Evolutionary conservation across 1,284 basidiomycete species (phyloP).

Genomic region (Rhizopogon parksii): DNA sequence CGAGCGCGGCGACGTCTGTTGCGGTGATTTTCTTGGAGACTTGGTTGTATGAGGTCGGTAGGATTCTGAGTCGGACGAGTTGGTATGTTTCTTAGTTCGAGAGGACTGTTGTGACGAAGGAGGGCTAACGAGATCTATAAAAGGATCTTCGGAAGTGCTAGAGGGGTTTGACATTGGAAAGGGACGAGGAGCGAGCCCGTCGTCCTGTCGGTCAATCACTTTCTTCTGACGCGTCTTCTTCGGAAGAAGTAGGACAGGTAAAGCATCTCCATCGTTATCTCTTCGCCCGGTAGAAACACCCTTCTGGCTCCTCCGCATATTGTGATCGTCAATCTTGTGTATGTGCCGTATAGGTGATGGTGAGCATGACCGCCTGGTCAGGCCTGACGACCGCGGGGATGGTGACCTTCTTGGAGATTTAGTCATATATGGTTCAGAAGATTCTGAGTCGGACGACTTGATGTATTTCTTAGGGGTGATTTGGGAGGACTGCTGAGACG

Average conservation of each 20-base stretch:
- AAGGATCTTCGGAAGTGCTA: not conserved
- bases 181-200: conserved; percentile 13
- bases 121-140: not conserved
- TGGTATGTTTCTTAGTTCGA: not conserved
- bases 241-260: not conserved
- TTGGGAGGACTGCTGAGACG: not conserved
- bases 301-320: not conserved
- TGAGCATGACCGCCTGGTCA: not conserved
- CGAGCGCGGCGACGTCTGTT: conserved; percentile 21
- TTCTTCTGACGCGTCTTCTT: not conserved
- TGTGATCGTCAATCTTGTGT: conserved; percentile 7
- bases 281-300: not conserved
- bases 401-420: conserved; percentile 27
- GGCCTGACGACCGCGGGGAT: conserved; percentile 18
- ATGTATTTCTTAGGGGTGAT: not conserved
- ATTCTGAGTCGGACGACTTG: not conserved
- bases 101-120: not conserved
- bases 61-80: not conserved
- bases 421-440: conserved; percentile 1
- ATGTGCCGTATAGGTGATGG: not conserved
- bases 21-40: conserved; percentile 24
- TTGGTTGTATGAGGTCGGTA: conserved; percentile 11
- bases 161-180: conserved; percentile 21
- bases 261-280: not conserved
- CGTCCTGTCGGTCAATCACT: not conserved